Evolutionary conservation across 192 early-diverging fungal species (phyloP).

Genomic region (Neocallimastix lanati): DNA sequence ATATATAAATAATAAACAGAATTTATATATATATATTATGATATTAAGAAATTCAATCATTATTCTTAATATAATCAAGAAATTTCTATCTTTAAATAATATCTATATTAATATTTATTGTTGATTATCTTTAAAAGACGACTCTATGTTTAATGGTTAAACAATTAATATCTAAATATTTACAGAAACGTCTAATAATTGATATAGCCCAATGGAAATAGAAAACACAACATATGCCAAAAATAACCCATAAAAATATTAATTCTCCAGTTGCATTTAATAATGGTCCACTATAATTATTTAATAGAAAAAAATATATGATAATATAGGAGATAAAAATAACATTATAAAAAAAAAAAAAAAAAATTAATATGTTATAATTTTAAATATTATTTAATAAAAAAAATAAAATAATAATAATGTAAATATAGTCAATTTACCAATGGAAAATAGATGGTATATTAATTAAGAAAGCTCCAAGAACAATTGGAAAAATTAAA

Average conservation of each 20-base stretch:
- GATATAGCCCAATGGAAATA: slow-evolving; percentile 72
- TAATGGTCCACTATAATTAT: slow-evolving; percentile 30
- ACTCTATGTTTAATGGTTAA: slow-evolving; percentile 31
- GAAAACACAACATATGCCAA: slow-evolving; percentile 48
- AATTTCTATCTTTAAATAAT: too few species aligned
- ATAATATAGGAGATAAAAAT: too few species aligned
- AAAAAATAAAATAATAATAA: neutral
- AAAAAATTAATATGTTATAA: too few species aligned
- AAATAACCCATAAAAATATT: slow-evolving; percentile 46
- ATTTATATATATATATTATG: too few species aligned
- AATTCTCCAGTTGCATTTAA: slow-evolving; percentile 50
- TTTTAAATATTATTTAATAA: neutral
- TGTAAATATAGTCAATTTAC: slow-evolving; percentile 17
- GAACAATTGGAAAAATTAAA: slow-evolving; percentile 49
- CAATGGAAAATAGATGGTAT: slow-evolving; percentile 26
- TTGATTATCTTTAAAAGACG: neutral
- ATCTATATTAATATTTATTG: too few species aligned
- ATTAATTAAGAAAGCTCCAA: slow-evolving; percentile 51
- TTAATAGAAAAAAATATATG: neutral
- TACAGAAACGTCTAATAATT: slow-evolving; percentile 77
- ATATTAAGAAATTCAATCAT: too few species aligned
- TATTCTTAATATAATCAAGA: too few species aligned
- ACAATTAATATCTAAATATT: slow-evolving; percentile 68
- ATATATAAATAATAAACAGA: too few species aligned
- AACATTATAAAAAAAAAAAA: too few species aligned